Evolutionary conservation across 2,329 filamentous ascomycete species (phyloP), one percentile per base, ranked within the genome.

Genomic region (Colletotrichum godetiae): DNA sequence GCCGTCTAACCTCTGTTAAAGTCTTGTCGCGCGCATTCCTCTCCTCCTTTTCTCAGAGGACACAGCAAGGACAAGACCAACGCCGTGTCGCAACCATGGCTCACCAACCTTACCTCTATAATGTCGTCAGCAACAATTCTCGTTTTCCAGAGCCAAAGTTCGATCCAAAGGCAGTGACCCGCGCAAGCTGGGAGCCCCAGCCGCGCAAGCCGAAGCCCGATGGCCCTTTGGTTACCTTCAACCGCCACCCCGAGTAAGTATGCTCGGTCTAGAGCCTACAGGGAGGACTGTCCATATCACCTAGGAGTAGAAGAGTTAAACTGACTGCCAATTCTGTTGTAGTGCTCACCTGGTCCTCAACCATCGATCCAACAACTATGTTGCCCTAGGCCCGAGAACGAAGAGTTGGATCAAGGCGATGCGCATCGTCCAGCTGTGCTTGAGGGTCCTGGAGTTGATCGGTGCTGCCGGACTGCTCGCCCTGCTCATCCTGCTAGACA

Each of bases 161-260:
- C 83, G 95, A 98, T 78, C 95, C 96, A 61, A 97, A 95, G 82
- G 93, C 94, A 73, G 89, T 95, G 61, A 95, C 95, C 27, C 89
- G 95, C 80, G 93, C 94, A 75, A 96, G 93, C 83, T 94, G 90
- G 86, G 86, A 91, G 79, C 89, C 90, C 13, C 89, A 90, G 67
- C 86, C 89, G 53, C 86, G 84, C 31, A 92, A 88, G 78, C 87
- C 90, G 55, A 92, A 93, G 86, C 89, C 88, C 57, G 87, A 93
- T 66, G 95, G 95, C 0, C 95, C 95, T 13, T 84, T 97, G 75
- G 84, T 98, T 75, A 89, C 93, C 73, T 93, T 98, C 86, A 97
- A 97, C 82, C 89, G 90, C 71, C 95, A 98, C 82, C 95, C 95
- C 1, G 95, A 98, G 92, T 95, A 88, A 79, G 91, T 85, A 22